A percentile compares a stretch with the other conserved stretches of the same genome.
Evolutionary conservation across 305 asterid genomes (phyloP).

Genomic region (Fraxinus xanthoxyloides): DNA sequence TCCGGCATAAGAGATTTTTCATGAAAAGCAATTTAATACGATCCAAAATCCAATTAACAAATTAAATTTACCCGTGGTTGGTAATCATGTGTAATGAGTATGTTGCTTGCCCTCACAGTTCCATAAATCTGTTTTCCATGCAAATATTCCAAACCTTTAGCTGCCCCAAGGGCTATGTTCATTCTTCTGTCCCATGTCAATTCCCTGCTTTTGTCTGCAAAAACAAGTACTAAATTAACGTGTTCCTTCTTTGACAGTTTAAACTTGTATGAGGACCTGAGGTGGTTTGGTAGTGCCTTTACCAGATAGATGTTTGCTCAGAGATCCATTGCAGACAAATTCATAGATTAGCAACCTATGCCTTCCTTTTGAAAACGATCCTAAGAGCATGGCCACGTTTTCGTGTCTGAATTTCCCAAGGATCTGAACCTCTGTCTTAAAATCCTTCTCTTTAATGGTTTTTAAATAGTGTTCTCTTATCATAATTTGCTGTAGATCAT

Average conservation of each 20-base stretch:
- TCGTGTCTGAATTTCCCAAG: constrained; percentile 44
- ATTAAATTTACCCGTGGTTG: constrained; percentile 25
- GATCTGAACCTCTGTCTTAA: constrained; percentile 34
- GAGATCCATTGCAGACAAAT: constrained; percentile 48
- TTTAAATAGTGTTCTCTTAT: constrained; percentile 45
- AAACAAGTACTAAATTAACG: neutral
- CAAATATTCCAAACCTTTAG: constrained; percentile 23
- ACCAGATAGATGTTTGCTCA: constrained; percentile 46
- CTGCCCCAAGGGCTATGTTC: constrained; percentile 21
- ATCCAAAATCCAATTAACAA: neutral
- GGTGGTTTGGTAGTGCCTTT: neutral
- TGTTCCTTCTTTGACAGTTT: neutral
- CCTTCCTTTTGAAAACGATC: constrained; percentile 46
- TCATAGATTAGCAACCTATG: constrained; percentile 48
- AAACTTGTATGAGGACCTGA: neutral
- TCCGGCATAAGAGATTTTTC: neutral
- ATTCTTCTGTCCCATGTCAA: constrained; percentile 33
- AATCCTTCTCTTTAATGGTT: constrained; percentile 40
- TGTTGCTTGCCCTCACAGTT: constrained; percentile 27
- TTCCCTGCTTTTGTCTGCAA: constrained; percentile 24
- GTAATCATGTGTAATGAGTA: constrained; percentile 32
- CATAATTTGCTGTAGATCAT: constrained; percentile 35
- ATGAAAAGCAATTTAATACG: neutral
- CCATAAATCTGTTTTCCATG: constrained; percentile 21
- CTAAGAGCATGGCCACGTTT: constrained; percentile 47